A percentile compares a stretch with the other conserved stretches of the same genome.
These are phyloP conservation scores for Nicotiana undulata DNA, from an alignment of 257 asterid species.

Conservation along the genomic window DNA sequence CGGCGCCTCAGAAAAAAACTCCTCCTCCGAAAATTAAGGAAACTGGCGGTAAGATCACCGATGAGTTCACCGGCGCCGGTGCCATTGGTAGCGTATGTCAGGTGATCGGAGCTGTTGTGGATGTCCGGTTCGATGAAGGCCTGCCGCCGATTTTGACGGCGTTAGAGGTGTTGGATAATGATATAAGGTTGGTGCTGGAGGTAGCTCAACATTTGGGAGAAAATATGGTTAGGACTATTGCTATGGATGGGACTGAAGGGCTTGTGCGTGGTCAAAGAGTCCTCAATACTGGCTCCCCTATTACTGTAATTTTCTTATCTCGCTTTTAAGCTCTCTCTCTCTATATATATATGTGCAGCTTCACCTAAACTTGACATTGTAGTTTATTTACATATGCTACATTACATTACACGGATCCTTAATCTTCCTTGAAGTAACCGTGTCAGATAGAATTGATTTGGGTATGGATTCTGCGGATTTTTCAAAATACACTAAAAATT, in stretches of 20 bases:
- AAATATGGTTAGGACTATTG: constrained; percentile 76
- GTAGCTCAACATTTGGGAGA: constrained; percentile 93
- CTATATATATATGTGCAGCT: too few relatives aligned
- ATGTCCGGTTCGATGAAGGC: constrained; percentile 1
- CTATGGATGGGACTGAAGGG: constrained; percentile 97
- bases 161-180: constrained; percentile 76
- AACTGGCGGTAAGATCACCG: constrained; percentile 55
- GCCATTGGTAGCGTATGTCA: constrained; percentile 76
- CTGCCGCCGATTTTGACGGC: constrained; percentile 31
- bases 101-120: constrained; percentile 76
- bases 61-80: constrained; percentile 70
- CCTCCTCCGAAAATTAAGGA: constrained; percentile 27
- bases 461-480: background rate
- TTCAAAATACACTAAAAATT: background rate
- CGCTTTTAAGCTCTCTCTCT: background rate
- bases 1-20: background rate
- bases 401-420: background rate
- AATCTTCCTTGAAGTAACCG: background rate
- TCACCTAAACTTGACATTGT: background rate
- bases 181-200: constrained; percentile 80
- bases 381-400: background rate
- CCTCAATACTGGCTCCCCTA: constrained; percentile 85
- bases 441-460: background rate
- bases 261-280: constrained; percentile 82
- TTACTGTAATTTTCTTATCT: constrained; percentile 26